A percentile compares a stretch with the other conserved stretches of the same genome.
Evolutionary conservation across 1,139 yeast species (phyloP).

Genomic region (Saccharomycopsis hybrid): DNA sequence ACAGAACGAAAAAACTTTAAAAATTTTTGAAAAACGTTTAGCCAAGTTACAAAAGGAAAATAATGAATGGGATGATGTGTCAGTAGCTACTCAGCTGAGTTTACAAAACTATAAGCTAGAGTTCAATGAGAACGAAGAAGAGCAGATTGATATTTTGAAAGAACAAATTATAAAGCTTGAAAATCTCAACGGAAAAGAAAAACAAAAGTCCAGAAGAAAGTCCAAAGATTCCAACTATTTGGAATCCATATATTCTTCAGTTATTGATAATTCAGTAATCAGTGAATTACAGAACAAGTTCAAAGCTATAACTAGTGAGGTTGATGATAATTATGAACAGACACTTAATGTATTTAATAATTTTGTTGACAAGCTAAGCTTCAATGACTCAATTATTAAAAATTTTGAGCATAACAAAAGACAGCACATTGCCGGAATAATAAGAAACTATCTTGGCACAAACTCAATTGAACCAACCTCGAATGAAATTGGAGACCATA

Average conservation of each 20-base stretch:
- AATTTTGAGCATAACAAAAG: conserved; percentile 16
- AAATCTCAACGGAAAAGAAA: background rate
- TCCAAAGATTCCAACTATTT: background rate
- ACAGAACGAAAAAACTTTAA: conserved; percentile 41
- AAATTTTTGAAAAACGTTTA: conserved; percentile 40
- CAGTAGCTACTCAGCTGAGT: conserved; percentile 14
- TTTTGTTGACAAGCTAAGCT: conserved; percentile 14
- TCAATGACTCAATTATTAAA: conserved; percentile 14
- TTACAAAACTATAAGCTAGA: conserved; percentile 17
- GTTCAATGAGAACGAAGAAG: conserved; percentile 16
- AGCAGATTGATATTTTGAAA: background rate
- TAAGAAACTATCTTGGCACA: conserved; percentile 7
- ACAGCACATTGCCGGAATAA: conserved; percentile 10
- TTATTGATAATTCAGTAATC: background rate
- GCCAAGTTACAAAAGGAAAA: conserved; percentile 41
- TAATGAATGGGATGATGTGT: conserved; percentile 38
- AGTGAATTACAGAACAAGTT: background rate
- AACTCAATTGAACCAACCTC: conserved; percentile 3
- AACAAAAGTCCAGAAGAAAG: conserved; percentile 10
- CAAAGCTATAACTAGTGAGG: background rate
- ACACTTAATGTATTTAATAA: conserved; percentile 4
- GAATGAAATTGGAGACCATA: background rate
- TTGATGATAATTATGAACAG: conserved; percentile 4
- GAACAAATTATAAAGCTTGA: background rate
- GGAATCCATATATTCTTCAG: background rate